Base-by-base conservation (phyloP, 768 basidiomycete genomes). In the Tricholomella constricta region DNA sequence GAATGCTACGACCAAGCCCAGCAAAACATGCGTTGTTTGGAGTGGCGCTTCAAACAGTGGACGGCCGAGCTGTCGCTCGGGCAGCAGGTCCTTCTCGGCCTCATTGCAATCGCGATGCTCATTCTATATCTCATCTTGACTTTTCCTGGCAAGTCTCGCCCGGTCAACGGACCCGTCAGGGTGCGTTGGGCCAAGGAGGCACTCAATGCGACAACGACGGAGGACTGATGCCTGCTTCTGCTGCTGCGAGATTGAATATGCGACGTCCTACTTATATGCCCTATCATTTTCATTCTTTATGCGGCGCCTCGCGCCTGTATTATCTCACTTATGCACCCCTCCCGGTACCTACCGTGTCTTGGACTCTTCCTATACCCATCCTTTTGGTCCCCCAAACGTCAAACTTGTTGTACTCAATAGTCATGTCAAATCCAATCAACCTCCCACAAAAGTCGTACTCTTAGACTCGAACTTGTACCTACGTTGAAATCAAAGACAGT, bases 21-120 rank as follows among this genome's bases (percentile, higher is more conserved):
- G 31, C 26, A 48, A n/a, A 34, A 47, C 17, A 35, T 17, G 11
- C 41, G 45, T 19, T 57, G 52, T 19, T 32, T 37, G 8, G 34
- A 34, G 11, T 44, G 43, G 37, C 36, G 47, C 26, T 34, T 57
- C 23, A 38, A 48, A 29, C 47, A 47, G 51, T 49, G 56, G 51
- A 27, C 38, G 26, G 43, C 34, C 15, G 43, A 43, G 36, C 44
- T 45, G 22, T 35, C 51, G 15, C 15, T 25, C 23, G 9, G 26
- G 20, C 32, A 46, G 32, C 43, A 38, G 36, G 26, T 19, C 11
- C 14, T 51, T 12, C 19, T 51, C 2, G 0, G 51, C 19, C 5
- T 51, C n/a, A 19, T 55, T 14, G 22, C 46, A 15, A 19, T 34
- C 41, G 20, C 44, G 4, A 8, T 58, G 22, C 17, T 40, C 6